These are phyloP conservation scores for Vaccinium vitisidaea DNA, from an alignment of 148 eudicot species.

Conservation along the genomic window DNA sequence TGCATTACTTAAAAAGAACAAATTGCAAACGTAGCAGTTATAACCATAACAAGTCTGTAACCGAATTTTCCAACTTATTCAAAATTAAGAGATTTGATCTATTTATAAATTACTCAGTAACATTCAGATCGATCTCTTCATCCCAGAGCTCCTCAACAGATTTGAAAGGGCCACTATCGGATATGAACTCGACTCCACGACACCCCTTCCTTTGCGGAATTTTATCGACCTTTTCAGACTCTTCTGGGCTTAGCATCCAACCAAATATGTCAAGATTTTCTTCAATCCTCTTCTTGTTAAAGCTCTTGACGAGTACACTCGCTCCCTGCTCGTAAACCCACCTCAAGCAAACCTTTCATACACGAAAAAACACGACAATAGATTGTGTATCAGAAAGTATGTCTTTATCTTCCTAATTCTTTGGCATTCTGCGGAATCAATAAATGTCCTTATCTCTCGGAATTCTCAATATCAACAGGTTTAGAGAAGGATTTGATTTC, in stretches of 20 bases:
- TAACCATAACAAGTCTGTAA: too few species aligned
- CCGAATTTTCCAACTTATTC: too few species aligned
- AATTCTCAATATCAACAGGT: too few species aligned
- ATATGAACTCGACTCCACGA: not conserved
- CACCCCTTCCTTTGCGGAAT: not conserved
- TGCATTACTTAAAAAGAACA: too few species aligned
- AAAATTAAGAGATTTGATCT: too few species aligned
- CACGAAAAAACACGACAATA: not conserved
- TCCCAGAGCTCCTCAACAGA: conserved; percentile 16
- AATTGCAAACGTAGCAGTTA: too few species aligned
- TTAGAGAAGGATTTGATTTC: too few species aligned
- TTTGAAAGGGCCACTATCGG: conserved; percentile 15
- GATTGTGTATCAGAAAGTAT: not conserved
- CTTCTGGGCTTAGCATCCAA: conserved; percentile 15
- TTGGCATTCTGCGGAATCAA: too few species aligned
- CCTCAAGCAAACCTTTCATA: conserved; percentile 18
- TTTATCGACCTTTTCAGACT: conserved; percentile 7
- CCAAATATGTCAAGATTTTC: conserved; percentile 21
- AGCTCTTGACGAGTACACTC: conserved; percentile 24
- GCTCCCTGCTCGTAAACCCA: conserved; percentile 27
- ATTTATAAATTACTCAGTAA: not conserved
- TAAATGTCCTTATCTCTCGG: too few species aligned
- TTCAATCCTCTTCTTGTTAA: conserved; percentile 14
- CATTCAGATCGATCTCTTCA: not conserved
- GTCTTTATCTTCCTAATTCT: too few species aligned